Evolutionary conservation across 2,329 filamentous ascomycete species (phyloP).

Genomic region (Aspergillus sergii): DNA sequence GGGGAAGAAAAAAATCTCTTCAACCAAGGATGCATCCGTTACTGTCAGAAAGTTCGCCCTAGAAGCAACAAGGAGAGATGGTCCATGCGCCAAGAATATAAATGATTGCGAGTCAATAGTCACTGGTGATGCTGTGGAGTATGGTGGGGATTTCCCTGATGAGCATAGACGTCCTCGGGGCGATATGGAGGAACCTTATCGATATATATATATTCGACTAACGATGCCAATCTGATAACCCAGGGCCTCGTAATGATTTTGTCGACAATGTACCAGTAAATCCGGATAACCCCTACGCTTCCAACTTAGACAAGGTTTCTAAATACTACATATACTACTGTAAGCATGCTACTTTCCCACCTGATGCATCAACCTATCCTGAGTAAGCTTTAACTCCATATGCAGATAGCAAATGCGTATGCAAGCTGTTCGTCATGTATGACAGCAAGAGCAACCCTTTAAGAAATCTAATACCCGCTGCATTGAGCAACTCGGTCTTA

Average conservation of each 20-base stretch:
- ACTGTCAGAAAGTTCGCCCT: neutral
- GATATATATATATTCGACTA: neutral
- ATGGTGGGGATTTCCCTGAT: neutral
- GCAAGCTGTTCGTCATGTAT: slow-evolving; percentile 35
- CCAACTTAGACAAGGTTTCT: slow-evolving; percentile 21
- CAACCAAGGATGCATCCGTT: neutral
- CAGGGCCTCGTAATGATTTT: neutral
- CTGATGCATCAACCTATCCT: neutral
- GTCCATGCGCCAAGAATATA: neutral
- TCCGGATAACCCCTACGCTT: neutral
- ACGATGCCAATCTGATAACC: no score
- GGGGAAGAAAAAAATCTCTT: slow-evolving; percentile 22
- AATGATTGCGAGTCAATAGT: neutral
- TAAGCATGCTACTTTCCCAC: slow-evolving; percentile 16
- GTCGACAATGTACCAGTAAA: neutral
- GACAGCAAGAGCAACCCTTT: slow-evolving; percentile 39
- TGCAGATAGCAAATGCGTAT: slow-evolving; percentile 33
- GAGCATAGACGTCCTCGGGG: no score
- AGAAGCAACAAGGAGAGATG: neutral
- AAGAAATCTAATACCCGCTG: slow-evolving; percentile 31
- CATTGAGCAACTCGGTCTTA: slow-evolving; percentile 27
- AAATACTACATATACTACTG: slow-evolving; percentile 38
- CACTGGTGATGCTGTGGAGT: neutral
- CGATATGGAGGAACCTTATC: neutral
- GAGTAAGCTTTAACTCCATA: slow-evolving; percentile 6